phyloP scores from a whole-genome alignment of 129 eudicot genomes.

The Escallonia rubra region DNA sequence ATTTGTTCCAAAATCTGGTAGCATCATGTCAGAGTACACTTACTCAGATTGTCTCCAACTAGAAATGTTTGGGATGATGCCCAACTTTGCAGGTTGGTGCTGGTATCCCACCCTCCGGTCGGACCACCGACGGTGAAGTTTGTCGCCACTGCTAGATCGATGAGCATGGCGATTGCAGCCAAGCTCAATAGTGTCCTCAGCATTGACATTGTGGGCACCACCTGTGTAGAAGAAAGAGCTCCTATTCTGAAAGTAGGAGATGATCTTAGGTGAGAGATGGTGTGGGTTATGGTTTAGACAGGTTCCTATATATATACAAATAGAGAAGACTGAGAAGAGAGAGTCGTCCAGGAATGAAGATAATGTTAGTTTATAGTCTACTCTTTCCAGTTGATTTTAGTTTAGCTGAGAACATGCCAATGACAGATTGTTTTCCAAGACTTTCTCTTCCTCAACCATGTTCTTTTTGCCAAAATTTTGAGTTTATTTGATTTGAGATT shows the following conservation, averaged over 20 bases:
- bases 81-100: constrained; percentile 44
- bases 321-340: background rate
- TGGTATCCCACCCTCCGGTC: constrained; percentile 53
- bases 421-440: background rate
- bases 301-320: constrained; percentile 10
- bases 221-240: constrained; percentile 7
- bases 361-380: background rate
- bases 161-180: constrained; percentile 32
- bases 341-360: constrained; percentile 11
- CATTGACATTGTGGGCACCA: constrained; percentile 26
- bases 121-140: constrained; percentile 57
- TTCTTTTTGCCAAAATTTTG: background rate
- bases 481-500: background rate
- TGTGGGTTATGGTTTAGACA: background rate
- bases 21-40: background rate
- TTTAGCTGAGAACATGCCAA: background rate
- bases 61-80: constrained; percentile 44
- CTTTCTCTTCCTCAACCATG: too few species aligned
- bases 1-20: too few species aligned
- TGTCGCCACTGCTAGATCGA: constrained; percentile 31
- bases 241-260: constrained; percentile 8
- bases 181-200: constrained; percentile 29
- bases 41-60: constrained; percentile 62
- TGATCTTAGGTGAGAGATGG: constrained; percentile 17
- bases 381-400: background rate